Evolutionary conservation across 1,139 yeast genomes (phyloP).

Genomic region (Debaryomycetaceae sp.): DNA sequence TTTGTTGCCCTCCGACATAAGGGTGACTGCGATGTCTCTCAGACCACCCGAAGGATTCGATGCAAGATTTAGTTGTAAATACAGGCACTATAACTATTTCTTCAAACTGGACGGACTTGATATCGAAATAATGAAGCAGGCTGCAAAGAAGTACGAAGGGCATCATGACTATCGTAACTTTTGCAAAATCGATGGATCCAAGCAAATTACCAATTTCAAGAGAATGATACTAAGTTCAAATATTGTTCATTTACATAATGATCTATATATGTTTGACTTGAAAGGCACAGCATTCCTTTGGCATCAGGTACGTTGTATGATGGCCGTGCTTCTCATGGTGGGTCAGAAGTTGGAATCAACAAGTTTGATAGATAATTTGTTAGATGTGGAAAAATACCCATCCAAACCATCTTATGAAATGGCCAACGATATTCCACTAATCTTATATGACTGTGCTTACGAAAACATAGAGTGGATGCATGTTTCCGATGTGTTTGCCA

Average conservation of each 20-base stretch:
- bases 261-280: slow-evolving; percentile 67
- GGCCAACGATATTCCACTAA: slow-evolving; percentile 91
- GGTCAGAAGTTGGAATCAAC: slow-evolving; percentile 77
- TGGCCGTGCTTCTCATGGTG: slow-evolving; percentile 72
- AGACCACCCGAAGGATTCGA: slow-evolving; percentile 82
- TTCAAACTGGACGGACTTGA: slow-evolving; percentile 58
- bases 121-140: slow-evolving; percentile 62
- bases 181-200: slow-evolving; percentile 91
- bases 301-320: slow-evolving; percentile 98
- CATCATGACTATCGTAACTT: slow-evolving; percentile 90
- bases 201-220: slow-evolving; percentile 75
- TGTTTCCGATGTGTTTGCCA: slow-evolving; percentile 25
- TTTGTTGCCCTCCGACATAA: slow-evolving; percentile 73
- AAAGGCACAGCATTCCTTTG: slow-evolving; percentile 90
- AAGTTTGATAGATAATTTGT: slow-evolving; percentile 50
- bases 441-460: slow-evolving; percentile 83
- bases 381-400: slow-evolving; percentile 59
- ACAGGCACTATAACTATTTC: slow-evolving; percentile 81
- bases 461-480: slow-evolving; percentile 66
- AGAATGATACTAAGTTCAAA: slow-evolving; percentile 56
- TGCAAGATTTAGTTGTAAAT: slow-evolving; percentile 85
- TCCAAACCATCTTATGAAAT: slow-evolving; percentile 79
- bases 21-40: slow-evolving; percentile 77
- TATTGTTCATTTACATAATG: slow-evolving; percentile 41
- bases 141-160: slow-evolving; percentile 66